phyloP scores from a whole-genome alignment of 352 stramenopile genomes.

The Pythium sp. region DNA sequence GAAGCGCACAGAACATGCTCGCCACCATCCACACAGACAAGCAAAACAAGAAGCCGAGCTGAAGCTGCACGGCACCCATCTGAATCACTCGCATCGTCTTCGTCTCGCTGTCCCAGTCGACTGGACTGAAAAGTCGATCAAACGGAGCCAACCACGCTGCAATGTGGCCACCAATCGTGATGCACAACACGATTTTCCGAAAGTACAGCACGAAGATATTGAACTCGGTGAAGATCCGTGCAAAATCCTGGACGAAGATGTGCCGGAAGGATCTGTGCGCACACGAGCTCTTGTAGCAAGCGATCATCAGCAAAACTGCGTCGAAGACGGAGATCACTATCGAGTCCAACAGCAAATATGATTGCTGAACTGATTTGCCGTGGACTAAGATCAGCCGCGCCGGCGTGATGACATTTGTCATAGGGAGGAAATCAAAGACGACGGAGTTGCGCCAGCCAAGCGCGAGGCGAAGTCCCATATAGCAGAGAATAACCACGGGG shows the following conservation, averaged over 20 bases:
- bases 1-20: constrained; percentile 33
- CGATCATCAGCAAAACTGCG: constrained; percentile 19
- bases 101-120: constrained; percentile 7
- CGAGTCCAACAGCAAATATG: constrained; percentile 19
- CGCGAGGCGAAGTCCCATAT: constrained; percentile 25
- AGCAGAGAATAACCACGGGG: constrained; percentile 20
- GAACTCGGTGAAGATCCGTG: constrained; percentile 38
- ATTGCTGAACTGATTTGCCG: constrained; percentile 13
- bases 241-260: constrained; percentile 41
- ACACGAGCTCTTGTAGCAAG: constrained; percentile 25
- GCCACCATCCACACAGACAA: constrained; percentile 29
- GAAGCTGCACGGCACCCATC: constrained; percentile 25
- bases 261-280: constrained; percentile 28
- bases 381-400: constrained; percentile 20
- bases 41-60: constrained; percentile 31
- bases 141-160: constrained; percentile 32
- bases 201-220: constrained; percentile 44
- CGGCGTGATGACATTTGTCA: constrained; percentile 36
- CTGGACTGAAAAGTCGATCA: constrained; percentile 20
- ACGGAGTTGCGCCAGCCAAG: constrained; percentile 27
- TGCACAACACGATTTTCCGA: constrained; percentile 25
- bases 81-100: constrained; percentile 16
- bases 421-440: constrained; percentile 42
- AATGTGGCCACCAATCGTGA: constrained; percentile 31
- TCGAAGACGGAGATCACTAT: constrained; percentile 28